Evolutionary conservation across 164 flowering plant genomes (phyloP).

Genomic region (Stephania yunnanensis): DNA sequence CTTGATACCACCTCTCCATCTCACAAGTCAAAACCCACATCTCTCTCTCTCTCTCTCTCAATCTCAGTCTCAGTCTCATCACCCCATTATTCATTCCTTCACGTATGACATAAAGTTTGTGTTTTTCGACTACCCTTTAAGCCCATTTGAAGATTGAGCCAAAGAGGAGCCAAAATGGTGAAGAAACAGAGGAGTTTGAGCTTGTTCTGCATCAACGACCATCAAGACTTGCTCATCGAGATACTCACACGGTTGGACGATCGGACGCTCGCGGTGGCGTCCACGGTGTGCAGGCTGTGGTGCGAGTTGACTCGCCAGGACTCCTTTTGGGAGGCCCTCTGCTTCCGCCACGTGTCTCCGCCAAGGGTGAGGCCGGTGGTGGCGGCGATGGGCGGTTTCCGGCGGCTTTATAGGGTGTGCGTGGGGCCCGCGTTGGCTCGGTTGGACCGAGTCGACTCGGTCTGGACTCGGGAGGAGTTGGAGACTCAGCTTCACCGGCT

Average conservation of each 20-base stretch:
- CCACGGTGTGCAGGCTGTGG: slow-evolving; percentile 89
- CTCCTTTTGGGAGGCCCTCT: slow-evolving; percentile 78
- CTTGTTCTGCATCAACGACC: slow-evolving; percentile 62
- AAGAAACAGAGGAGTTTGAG: slow-evolving; percentile 11
- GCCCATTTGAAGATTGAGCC: background rate
- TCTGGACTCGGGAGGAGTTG: slow-evolving; percentile 41
- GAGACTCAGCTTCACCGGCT: slow-evolving; percentile 44
- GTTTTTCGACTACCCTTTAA: background rate
- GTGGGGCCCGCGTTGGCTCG: slow-evolving; percentile 53
- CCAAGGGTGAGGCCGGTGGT: slow-evolving; percentile 56
- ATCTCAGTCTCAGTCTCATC: slow-evolving; percentile 16
- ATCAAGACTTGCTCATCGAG: slow-evolving; percentile 65
- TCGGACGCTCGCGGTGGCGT: slow-evolving; percentile 61
- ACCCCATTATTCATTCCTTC: slow-evolving; percentile 1
- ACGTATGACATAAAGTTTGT: too few relatives aligned
- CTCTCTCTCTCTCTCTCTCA: background rate
- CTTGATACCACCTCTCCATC: slow-evolving; percentile 26
- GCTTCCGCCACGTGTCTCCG: slow-evolving; percentile 64
- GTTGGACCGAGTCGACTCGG: slow-evolving; percentile 13
- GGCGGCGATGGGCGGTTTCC: slow-evolving; percentile 75
- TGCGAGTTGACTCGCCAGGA: slow-evolving; percentile 54
- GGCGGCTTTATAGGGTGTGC: slow-evolving; percentile 60
- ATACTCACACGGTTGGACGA: slow-evolving; percentile 74
- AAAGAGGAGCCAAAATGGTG: background rate
- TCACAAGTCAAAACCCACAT: slow-evolving; percentile 15